Percentiles rank a stretch among this genome's conserved stretches.
Conservation (phyloP, 2,329 filamentous ascomycete species). For the Lachnellula willkommii region DNA sequence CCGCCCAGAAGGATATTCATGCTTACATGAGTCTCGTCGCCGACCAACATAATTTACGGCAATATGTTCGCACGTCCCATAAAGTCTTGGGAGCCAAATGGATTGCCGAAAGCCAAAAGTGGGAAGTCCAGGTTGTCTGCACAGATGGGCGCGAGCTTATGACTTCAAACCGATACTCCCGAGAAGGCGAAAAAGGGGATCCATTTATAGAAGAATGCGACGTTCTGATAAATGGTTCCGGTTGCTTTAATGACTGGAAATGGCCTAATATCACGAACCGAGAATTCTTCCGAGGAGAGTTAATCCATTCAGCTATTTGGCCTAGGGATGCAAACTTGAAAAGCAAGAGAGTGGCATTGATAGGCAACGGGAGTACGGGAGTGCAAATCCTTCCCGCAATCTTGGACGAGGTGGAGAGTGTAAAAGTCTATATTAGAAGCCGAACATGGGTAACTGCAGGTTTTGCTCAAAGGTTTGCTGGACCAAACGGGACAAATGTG, state of each 20-base stretch:
- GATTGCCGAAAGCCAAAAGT: slow-evolving; percentile 46
- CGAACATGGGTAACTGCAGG: slow-evolving; percentile 57
- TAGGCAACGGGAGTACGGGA: slow-evolving; percentile 47
- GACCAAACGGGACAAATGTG: slow-evolving; percentile 10
- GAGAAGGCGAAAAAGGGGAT: slow-evolving; percentile 32
- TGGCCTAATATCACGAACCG: slow-evolving; percentile 52
- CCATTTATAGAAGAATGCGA: slow-evolving; percentile 46
- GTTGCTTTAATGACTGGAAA: slow-evolving; percentile 61
- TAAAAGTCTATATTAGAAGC: slow-evolving; percentile 37
- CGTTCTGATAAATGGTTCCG: slow-evolving; percentile 57
- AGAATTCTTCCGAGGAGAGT: too few species aligned
- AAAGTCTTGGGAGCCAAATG: slow-evolving; percentile 52
- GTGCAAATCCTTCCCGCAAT: slow-evolving; percentile 47
- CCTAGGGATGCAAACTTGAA: slow-evolving; percentile 32
- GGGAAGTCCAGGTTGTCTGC: slow-evolving; percentile 37
- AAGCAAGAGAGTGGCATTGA: slow-evolving; percentile 43
- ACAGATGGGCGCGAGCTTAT: too few species aligned
- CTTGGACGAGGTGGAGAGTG: slow-evolving; percentile 16
- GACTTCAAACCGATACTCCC: too few species aligned
- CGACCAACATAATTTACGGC: slow-evolving; percentile 57
- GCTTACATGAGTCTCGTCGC: slow-evolving; percentile 61
- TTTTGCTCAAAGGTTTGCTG: slow-evolving; percentile 41
- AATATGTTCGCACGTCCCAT: slow-evolving; percentile 48
- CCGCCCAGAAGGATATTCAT: slow-evolving; percentile 59
- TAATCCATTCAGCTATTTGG: too few species aligned